These are phyloP conservation scores for Aspergillus eucalypticola DNA, from an alignment of 2,329 filamentous ascomycete genomes.

Conservation along the genomic window DNA sequence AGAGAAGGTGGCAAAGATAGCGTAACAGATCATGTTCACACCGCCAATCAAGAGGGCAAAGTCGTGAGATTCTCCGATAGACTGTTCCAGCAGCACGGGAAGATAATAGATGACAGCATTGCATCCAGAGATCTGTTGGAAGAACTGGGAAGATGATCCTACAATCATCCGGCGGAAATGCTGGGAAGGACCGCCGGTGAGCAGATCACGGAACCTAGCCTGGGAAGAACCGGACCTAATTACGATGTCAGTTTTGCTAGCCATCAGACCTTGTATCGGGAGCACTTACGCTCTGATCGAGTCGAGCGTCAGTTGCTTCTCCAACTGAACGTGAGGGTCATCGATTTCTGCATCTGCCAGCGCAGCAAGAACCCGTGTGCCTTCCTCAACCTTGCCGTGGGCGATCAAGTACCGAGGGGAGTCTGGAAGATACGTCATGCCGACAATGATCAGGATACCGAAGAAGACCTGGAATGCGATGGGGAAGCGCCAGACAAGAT, in stretches of 20 bases:
- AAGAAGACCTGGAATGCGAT: slow-evolving; percentile 23
- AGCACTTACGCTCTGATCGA: slow-evolving; percentile 16
- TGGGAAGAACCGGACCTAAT: slow-evolving; percentile 8
- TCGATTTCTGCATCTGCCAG: slow-evolving; percentile 15
- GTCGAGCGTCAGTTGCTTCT: slow-evolving; percentile 15
- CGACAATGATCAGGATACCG: slow-evolving; percentile 20
- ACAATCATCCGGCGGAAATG: slow-evolving; percentile 19
- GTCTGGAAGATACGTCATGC: slow-evolving; percentile 20
- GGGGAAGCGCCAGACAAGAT: slow-evolving; percentile 21
- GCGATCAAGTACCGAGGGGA: slow-evolving; percentile 23
- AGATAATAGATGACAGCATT: slow-evolving; percentile 22
- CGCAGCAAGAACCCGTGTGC: slow-evolving; percentile 12
- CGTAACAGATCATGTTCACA: slow-evolving; percentile 21
- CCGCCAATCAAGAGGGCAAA: slow-evolving; percentile 19
- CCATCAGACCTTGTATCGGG: not conserved
- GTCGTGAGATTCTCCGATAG: slow-evolving; percentile 12
- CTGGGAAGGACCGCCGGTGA: slow-evolving; percentile 18
- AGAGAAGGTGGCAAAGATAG: slow-evolving; percentile 19
- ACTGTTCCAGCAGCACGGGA: slow-evolving; percentile 16
- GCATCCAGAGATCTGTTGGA: slow-evolving; percentile 19
- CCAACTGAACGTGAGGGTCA: slow-evolving; percentile 13
- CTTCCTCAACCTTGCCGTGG: slow-evolving; percentile 18
- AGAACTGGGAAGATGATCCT: slow-evolving; percentile 17
- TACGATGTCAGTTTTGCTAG: not conserved
- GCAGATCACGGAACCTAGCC: slow-evolving; percentile 13